Conservation (phyloP, 345 rosid species). For the Physaria fendleri region DNA sequence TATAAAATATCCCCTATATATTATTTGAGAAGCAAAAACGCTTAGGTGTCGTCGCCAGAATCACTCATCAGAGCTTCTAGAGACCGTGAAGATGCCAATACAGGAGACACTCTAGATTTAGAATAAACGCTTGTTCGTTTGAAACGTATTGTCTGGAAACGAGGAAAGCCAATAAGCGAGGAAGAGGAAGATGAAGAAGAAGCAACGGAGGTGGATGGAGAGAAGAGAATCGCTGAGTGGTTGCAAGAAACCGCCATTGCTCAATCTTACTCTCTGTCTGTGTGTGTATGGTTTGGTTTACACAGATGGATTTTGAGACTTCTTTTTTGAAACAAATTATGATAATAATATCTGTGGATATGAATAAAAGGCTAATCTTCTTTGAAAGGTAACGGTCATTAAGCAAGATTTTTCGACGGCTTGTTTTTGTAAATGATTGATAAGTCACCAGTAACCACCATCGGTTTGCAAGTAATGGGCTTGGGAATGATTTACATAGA, state of each 20-base stretch:
- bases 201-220: constrained; percentile 16
- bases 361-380: not conserved
- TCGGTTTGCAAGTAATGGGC: no score
- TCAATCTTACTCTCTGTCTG: not conserved
- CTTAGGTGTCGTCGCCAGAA: no score
- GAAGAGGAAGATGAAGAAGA: constrained; percentile 18
- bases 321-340: not conserved
- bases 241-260: constrained; percentile 29
- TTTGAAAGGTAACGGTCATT: not conserved
- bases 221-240: constrained; percentile 16
- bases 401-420: no score
- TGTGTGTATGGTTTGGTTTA: constrained; percentile 11
- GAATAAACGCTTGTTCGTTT: constrained; percentile 8
- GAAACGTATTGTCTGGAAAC: constrained; percentile 22
- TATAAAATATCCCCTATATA: no score
- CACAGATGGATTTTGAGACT: not conserved
- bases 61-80: constrained; percentile 80
- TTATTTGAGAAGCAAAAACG: no score
- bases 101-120: not conserved
- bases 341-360: constrained; percentile 15
- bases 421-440: no score
- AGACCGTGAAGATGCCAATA: constrained; percentile 42
- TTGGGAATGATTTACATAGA: no score
- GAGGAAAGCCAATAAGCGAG: constrained; percentile 6
- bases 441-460: no score